Evolutionary conservation across 768 basidiomycete genomes (phyloP), one percentile per base, ranked within the genome.

Genomic region (Leccinellum rugosiceps): DNA sequence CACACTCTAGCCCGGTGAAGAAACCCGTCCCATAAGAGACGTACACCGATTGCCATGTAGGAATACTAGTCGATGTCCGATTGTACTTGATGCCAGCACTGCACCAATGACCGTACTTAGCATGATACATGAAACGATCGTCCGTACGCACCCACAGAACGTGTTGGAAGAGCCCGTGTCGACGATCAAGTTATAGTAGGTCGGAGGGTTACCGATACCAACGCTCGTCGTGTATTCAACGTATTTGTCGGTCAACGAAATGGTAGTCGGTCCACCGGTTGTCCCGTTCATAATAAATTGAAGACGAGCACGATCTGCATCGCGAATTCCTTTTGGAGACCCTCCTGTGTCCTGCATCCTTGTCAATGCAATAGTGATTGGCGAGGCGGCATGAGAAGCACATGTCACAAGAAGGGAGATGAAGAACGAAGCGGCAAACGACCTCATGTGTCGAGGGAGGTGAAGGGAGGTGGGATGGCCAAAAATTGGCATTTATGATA

Each of bases 1-100:
- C 30, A 68, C 66, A 81, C 58, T 78, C 78, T 35, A 65, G 66
- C n/a, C 79, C 77, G 66, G 30, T 35, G 45, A 71, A 59, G 50
- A 31, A 52, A n/a, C 57, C 68, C 0, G 1, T 0, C 3, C 64
- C 62, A 51, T 64, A 69, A 6, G 48, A 50, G 7, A 61, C 55
- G 6, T 25, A 57, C n/a, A 69, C 56, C 4, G 15, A 2, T 35
- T 66, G 25, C 3, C 70, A 70, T n/a, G 69, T 73, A 31, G 63
- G 48, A 17, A 60, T 55, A 49, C 66, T 68, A 2, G 65, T 69
- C n/a, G 55, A 47, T 10, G 68, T 72, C 19, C 44, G 61, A 34
- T 55, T 48, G 44, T 66, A 72, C 23, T 31, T 23, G 14, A 7
- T 63, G 10, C 59, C 64, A 11, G 66, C 61, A 13, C 72, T 68